phyloP scores from a whole-genome alignment of 495 filamentous ascomycete genomes.

The Haplographium delicatum region DNA sequence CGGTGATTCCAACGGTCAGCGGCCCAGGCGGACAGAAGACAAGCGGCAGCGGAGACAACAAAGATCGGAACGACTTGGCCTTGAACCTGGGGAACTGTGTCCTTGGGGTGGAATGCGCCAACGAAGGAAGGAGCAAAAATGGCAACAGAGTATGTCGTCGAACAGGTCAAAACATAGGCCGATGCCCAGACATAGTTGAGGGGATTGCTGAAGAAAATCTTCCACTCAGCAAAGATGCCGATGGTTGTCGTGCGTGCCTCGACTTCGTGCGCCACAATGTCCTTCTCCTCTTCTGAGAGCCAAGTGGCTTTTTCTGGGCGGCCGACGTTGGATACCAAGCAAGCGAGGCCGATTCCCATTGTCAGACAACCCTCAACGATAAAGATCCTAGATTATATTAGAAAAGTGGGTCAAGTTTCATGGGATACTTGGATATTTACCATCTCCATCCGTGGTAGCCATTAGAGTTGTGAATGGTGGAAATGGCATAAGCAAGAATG shows the following conservation, averaged over 20 bases:
- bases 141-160: slow-evolving; percentile 17
- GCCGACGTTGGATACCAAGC: slow-evolving; percentile 57
- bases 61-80: slow-evolving; percentile 34
- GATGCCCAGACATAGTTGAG: slow-evolving; percentile 2
- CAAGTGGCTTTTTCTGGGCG: slow-evolving; percentile 61
- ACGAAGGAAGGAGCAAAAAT: slow-evolving; percentile 23
- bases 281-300: slow-evolving; percentile 65
- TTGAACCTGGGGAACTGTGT: slow-evolving; percentile 22
- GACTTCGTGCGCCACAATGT: slow-evolving; percentile 13
- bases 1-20: slow-evolving; percentile 32
- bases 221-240: slow-evolving; percentile 12
- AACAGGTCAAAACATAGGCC: background rate
- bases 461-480: slow-evolving; percentile 28
- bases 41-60: slow-evolving; percentile 20
- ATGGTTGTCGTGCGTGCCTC: background rate
- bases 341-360: slow-evolving; percentile 51
- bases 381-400: slow-evolving; percentile 7
- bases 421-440: background rate
- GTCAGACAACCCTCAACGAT: slow-evolving; percentile 24
- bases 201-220: slow-evolving; percentile 9
- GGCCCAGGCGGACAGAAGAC: slow-evolving; percentile 16
- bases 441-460: slow-evolving; percentile 31
- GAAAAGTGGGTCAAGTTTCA: background rate
- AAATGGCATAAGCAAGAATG: slow-evolving; percentile 51
- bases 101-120: slow-evolving; percentile 12